Base-by-base conservation (phyloP, 495 filamentous ascomycete genomes). In the Penicillium verhagenii region DNA sequence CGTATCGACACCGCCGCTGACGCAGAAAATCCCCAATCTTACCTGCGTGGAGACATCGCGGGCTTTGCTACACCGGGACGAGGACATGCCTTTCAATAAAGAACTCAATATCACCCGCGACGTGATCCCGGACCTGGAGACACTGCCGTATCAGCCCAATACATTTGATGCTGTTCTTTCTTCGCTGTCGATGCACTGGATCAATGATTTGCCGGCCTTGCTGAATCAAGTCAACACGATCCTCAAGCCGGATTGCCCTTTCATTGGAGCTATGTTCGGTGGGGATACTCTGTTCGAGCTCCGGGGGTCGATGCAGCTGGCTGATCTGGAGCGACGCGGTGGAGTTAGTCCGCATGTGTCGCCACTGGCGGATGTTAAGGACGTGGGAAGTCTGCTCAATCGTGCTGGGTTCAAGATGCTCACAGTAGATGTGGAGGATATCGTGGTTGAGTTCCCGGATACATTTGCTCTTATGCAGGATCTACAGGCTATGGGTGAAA, bases 401-500 rank as follows among this genome's bases (percentile, higher is more conserved):
- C 84, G 83, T 53, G 91, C 93, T 1, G 92, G 94, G 25, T 97
- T 97, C 73, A 92, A 90, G 74, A 86, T 99, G 81, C 76, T 97
- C 54, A 99, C 95, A 11, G 90, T 99, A 0, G 95, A 99, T 63
- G 89, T 97, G 19, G 95, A 97, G 71, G 95, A 99, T 68, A 92
- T 99, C 44, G 80, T 97, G 28, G 89, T 99, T 10, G 91, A 96
- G 66, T 99, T 90, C 66, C 95, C 95, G n/a, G 83, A 92, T 73
- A 86, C 82, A 0, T 96, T 96, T 73, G 85, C 89, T 20, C 76
- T 99, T 52, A 96, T 97, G 92, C 72, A 81, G 64, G 95, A 99
- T 70, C 69, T 99, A 54, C 92, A 96, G 70, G 85, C 88, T 8
- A 97, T 97, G 91, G 92, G 92, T 1, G 92, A 97, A 77, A 85